Percentiles rank a stretch among this genome's conserved stretches.
Conservation (phyloP, 2,329 filamentous ascomycete species). For the Metarhizium guizhouense region DNA sequence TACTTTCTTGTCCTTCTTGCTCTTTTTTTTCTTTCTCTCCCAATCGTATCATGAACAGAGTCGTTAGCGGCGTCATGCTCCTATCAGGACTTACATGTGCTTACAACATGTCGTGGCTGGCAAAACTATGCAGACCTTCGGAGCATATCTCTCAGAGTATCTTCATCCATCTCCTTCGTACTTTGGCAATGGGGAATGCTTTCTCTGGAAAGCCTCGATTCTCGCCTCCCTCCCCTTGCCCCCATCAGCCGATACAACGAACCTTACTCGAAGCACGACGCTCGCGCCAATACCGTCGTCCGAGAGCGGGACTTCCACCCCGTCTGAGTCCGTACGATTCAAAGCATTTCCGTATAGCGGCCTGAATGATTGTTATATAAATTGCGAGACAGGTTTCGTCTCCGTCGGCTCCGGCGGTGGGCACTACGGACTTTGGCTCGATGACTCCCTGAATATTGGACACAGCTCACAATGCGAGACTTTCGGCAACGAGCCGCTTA, state of each 20-base stretch:
- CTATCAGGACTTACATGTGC: background rate
- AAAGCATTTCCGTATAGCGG: constrained; percentile 96
- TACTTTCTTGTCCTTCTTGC: background rate
- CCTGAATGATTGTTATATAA: constrained; percentile 92
- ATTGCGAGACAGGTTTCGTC: constrained; percentile 78
- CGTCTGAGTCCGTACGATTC: constrained; percentile 73
- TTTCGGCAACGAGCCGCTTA: constrained; percentile 89
- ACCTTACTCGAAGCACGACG: constrained; percentile 33
- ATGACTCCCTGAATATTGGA: constrained; percentile 74
- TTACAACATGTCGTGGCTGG: background rate
- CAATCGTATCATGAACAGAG: background rate
- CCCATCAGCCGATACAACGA: constrained; percentile 41
- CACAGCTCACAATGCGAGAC: constrained; percentile 79
- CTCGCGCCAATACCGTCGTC: constrained; percentile 16
- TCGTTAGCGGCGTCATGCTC: background rate
- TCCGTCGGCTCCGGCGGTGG: constrained; percentile 84
- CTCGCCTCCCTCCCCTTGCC: constrained; percentile 44
- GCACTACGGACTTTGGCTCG: constrained; percentile 88
- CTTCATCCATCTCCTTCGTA: constrained; percentile 76
- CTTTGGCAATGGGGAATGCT: constrained; percentile 95
- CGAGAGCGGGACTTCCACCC: constrained; percentile 14
- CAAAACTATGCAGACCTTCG: constrained; percentile 55
- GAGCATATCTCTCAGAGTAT: constrained; percentile 85
- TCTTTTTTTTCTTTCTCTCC: background rate
- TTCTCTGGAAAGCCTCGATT: constrained; percentile 54